phyloP scores from a whole-genome alignment of 805 yeast species.

The Wickerhamiella parazyma region DNA sequence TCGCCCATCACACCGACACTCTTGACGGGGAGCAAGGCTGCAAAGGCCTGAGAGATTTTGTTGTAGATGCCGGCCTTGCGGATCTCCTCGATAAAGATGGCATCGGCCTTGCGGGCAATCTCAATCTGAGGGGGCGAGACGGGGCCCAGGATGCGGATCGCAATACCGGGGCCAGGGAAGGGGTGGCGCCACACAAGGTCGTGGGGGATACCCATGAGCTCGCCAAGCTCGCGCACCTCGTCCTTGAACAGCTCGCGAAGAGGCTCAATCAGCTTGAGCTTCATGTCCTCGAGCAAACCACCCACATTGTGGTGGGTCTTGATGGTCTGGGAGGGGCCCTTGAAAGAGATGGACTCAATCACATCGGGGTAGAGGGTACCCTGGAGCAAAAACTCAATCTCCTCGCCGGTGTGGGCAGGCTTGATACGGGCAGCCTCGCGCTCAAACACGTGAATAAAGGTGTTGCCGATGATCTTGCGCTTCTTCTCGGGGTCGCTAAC shows the following conservation, averaged over 20 bases:
- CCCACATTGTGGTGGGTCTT: conserved; percentile 99
- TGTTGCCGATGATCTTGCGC: conserved; percentile 96
- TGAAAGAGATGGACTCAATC: conserved; percentile 94
- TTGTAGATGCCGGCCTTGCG: conserved; percentile 83
- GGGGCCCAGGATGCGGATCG: conserved; percentile 95
- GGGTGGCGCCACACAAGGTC: conserved; percentile 99
- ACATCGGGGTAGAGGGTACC: conserved; percentile 98
- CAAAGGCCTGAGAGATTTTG: conserved; percentile 94
- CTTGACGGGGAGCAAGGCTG: conserved; percentile 91
- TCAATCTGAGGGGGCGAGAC: conserved; percentile 86
- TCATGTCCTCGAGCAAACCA: conserved; percentile 95
- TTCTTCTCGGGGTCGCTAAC: conserved; percentile 97
- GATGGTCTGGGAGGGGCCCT: conserved; percentile 99
- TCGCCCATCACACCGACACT: conserved; percentile 99
- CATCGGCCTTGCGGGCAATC: conserved; percentile 95
- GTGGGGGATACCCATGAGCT: conserved; percentile 85
- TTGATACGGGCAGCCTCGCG: conserved; percentile 85
- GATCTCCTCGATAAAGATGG: conserved; percentile 92
- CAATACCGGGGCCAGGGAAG: conserved; percentile 99
- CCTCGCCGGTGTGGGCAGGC: conserved; percentile 69
- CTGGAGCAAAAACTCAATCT: conserved; percentile 84
- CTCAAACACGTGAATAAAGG: conserved; percentile 93
- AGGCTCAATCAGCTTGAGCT: conserved; percentile 95
- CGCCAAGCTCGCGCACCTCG: conserved; percentile 95
- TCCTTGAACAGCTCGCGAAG: conserved; percentile 97